phyloP scores from a whole-genome alignment of 108 stramenopile genomes.

The Cylindrotheca fusiformis region DNA sequence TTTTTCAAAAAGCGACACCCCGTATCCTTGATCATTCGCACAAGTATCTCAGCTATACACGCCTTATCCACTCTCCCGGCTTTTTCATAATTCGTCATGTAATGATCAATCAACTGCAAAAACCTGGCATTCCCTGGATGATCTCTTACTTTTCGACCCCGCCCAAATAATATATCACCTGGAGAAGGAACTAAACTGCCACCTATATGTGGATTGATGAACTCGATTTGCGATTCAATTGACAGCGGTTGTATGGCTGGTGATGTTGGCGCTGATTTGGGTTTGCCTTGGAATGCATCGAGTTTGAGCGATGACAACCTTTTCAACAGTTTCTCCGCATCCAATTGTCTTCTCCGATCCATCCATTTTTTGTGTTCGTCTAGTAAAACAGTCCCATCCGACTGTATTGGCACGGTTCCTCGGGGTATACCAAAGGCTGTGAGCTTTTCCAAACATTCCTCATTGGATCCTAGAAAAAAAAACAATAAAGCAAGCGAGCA shows the following conservation, averaged over 20 bases:
- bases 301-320: not conserved
- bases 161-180: slow-evolving; percentile 64
- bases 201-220: not conserved
- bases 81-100: slow-evolving; percentile 17
- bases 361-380: slow-evolving; percentile 13
- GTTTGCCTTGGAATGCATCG: not conserved
- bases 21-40: slow-evolving; percentile 21
- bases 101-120: slow-evolving; percentile 12
- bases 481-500: not conserved
- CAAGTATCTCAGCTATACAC: slow-evolving; percentile 26
- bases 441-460: slow-evolving; percentile 12
- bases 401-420: slow-evolving; percentile 8
- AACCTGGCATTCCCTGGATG: slow-evolving; percentile 31
- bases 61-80: slow-evolving; percentile 26
- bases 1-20: slow-evolving; percentile 33
- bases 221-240: too few relatives aligned
- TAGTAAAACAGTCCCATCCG: not conserved
- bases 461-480: slow-evolving; percentile 10
- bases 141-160: slow-evolving; percentile 54
- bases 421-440: slow-evolving; percentile 18
- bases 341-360: slow-evolving; percentile 7
- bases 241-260: not conserved
- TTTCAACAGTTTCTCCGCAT: not conserved
- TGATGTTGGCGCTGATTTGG: not conserved
- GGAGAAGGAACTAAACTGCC: not conserved